phyloP scores from a whole-genome alignment of 2,329 filamentous ascomycete species.

The Xylaria polymorpha region DNA sequence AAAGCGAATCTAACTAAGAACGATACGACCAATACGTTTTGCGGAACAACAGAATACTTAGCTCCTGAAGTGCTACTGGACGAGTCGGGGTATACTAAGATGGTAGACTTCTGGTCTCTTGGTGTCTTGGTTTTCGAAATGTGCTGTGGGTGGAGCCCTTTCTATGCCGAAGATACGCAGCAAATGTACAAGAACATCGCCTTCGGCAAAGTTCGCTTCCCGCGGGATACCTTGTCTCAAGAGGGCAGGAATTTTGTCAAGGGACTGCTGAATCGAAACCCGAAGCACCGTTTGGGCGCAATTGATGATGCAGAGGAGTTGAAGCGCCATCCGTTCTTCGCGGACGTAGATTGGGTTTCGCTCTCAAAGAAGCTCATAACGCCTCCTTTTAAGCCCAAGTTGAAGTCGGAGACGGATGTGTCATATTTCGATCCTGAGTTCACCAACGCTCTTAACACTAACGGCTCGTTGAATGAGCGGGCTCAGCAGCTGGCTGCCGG shows the following conservation, averaged over 20 bases:
- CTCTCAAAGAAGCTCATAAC: conserved; percentile 91
- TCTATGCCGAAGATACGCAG: conserved; percentile 98
- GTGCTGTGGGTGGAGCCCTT: conserved; percentile 99
- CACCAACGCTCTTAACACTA: conserved; percentile 90
- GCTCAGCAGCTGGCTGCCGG: conserved; percentile 87
- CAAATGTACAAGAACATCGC: conserved; percentile 99
- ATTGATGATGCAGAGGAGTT: conserved; percentile 92
- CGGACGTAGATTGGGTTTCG: conserved; percentile 91
- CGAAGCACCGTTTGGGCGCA: conserved; percentile 92
- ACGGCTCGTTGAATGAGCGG: conserved; percentile 88
- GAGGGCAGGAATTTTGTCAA: conserved; percentile 99
- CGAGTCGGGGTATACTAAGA: conserved; percentile 98
- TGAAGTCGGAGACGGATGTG: conserved; percentile 95
- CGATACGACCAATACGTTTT: conserved; percentile 98
- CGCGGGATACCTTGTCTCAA: conserved; percentile 90
- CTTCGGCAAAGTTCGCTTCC: conserved; percentile 97
- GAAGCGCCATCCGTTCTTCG: conserved; percentile 94
- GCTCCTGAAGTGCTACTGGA: conserved; percentile 95
- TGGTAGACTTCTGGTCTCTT: conserved; percentile 99
- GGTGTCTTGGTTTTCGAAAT: conserved; percentile 98
- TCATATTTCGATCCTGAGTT: conserved; percentile 99
- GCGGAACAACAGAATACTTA: conserved; percentile 96
- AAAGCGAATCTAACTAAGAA: conserved; percentile 98
- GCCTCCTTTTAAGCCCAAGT: conserved; percentile 96
- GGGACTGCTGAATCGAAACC: conserved; percentile 94